A percentile compares a stretch with the other conserved stretches of the same genome.
phyloP scores from a whole-genome alignment of 2,329 filamentous ascomycete genomes.

The Colletotrichum tamarilloi region DNA sequence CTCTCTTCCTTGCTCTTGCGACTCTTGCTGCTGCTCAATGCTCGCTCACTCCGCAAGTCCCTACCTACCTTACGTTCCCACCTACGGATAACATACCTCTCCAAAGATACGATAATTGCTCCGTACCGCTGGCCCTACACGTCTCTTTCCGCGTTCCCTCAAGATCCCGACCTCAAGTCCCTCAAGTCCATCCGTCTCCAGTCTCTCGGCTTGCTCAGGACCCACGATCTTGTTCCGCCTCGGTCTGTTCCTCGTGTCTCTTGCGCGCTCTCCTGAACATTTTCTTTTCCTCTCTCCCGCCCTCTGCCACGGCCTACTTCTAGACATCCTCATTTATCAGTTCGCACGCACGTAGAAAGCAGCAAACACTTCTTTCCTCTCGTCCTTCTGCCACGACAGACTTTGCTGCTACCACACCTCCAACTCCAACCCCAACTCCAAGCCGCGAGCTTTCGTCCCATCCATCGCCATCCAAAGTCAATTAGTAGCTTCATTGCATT shows the following conservation, averaged over 20 bases:
- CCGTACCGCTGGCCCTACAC: background rate
- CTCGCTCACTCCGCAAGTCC: background rate
- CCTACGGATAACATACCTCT: background rate
- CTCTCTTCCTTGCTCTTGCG: background rate
- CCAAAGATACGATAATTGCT: background rate
- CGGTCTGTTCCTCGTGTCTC: constrained; percentile 1
- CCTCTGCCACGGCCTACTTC: background rate
- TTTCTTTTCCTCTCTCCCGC: background rate
- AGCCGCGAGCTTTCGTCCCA: constrained; percentile 25
- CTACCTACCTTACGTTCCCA: background rate
- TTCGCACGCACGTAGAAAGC: background rate
- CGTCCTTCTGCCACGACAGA: background rate
- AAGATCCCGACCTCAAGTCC: background rate
- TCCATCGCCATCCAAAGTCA: constrained; percentile 30
- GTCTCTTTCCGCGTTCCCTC: constrained; percentile 2
- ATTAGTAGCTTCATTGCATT: constrained; percentile 9
- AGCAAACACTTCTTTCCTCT: background rate
- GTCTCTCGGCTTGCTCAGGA: background rate
- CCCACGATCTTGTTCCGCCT: constrained; percentile 25
- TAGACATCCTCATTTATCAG: background rate
- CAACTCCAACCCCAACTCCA: background rate
- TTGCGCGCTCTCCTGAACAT: background rate
- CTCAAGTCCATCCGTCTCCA: background rate
- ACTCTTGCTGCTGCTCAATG: background rate
- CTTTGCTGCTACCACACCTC: background rate